Evolutionary conservation across 1,139 yeast species (phyloP).

Genomic region (Geotrichum carabidarum): DNA sequence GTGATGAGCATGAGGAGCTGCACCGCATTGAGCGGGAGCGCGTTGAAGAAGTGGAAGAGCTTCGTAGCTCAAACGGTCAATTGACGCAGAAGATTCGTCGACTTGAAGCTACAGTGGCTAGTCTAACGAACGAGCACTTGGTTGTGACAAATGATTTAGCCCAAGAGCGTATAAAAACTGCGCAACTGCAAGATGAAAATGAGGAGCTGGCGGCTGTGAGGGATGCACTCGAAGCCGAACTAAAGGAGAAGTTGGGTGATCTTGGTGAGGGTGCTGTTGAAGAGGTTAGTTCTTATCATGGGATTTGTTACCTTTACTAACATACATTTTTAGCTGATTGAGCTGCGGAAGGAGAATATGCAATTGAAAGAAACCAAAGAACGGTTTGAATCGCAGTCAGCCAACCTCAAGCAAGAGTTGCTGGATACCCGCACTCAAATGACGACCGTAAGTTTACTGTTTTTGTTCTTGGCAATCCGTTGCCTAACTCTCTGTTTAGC

Average conservation of each 20-base stretch:
- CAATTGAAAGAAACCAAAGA: constrained; percentile 37
- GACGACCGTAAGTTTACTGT: constrained; percentile 18
- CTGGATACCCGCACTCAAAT: constrained; percentile 25
- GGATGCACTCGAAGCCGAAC: constrained; percentile 42
- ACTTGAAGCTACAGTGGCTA: constrained; percentile 64
- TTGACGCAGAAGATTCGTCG: constrained; percentile 69
- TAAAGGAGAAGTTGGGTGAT: constrained; percentile 16
- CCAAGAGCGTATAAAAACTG: constrained; percentile 56
- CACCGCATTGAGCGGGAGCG: constrained; percentile 64
- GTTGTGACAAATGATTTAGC: constrained; percentile 72
- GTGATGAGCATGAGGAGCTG: constrained; percentile 68
- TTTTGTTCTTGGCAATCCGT: not conserved
- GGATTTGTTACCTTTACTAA: constrained; percentile 44
- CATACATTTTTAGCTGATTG: constrained; percentile 51
- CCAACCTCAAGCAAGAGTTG: constrained; percentile 35
- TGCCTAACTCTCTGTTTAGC: constrained; percentile 17
- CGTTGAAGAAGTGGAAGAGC: constrained; percentile 60
- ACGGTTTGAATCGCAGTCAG: constrained; percentile 34
- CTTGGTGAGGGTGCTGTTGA: constrained; percentile 19
- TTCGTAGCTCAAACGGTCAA: constrained; percentile 63
- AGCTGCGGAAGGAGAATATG: constrained; percentile 46
- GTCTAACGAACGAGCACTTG: constrained; percentile 72
- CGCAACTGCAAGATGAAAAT: constrained; percentile 62
- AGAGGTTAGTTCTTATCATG: constrained; percentile 12
- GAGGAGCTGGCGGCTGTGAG: constrained; percentile 52